phyloP scores from a whole-genome alignment of 306 rosid genomes.

The Fragaria nilgerrensis region DNA sequence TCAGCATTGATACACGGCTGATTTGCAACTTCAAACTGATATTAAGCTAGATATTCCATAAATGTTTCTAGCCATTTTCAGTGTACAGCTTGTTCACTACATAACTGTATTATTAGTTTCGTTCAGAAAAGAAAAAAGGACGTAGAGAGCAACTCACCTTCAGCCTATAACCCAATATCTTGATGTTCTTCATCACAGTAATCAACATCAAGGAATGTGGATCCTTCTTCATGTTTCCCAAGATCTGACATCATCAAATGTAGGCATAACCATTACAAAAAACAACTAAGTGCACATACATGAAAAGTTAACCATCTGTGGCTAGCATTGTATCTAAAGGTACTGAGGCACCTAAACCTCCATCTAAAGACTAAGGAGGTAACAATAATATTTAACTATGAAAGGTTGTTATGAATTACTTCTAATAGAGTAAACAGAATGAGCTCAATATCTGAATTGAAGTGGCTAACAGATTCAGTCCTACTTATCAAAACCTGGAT shows the following conservation, averaged over 20 bases:
- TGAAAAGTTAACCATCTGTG: slow-evolving; percentile 9
- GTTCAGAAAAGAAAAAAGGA: slow-evolving; percentile 2
- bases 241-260: slow-evolving; percentile 53
- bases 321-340: slow-evolving; percentile 18
- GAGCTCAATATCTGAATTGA: neutral
- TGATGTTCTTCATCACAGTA: slow-evolving; percentile 67
- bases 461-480: neutral
- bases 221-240: slow-evolving; percentile 70
- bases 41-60: neutral
- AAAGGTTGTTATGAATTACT: neutral
- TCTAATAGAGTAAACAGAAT: neutral
- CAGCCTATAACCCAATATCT: slow-evolving; percentile 76
- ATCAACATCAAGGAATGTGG: slow-evolving; percentile 75
- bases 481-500: neutral
- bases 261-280: slow-evolving; percentile 25
- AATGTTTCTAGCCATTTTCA: neutral
- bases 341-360: slow-evolving; percentile 6
- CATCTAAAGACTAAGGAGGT: neutral
- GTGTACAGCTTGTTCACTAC: neutral
- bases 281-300: slow-evolving; percentile 5
- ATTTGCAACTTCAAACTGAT: neutral
- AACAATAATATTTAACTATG: neutral
- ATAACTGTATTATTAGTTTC: neutral
- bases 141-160: slow-evolving; percentile 53
- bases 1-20: neutral